Base-by-base conservation (phyloP, 257 asterid species). In the Paraleonurus japonicus region DNA sequence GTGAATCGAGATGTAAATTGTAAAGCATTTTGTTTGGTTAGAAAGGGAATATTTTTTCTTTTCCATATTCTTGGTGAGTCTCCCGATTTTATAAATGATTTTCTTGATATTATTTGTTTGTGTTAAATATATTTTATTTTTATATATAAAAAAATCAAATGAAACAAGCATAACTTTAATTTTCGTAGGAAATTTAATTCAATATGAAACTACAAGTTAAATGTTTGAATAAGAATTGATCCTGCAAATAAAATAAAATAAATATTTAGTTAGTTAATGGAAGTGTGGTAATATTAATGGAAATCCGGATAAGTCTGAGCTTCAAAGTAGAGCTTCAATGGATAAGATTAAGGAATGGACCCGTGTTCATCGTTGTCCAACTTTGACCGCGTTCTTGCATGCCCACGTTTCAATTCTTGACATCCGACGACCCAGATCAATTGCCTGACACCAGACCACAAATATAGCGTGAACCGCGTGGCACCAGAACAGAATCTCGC, bases 261-360 rank as follows among this genome's bases (percentile, higher is more conserved):
- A 32, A 1, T 32, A 45, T 15, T 45, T 4, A 47, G 54, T 47
- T 15, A 47, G 22, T 47, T 47, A 47, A 5, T 47, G 1, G 15
- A 41, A 13, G 13, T 17, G 4, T 1, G 79, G n/a, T n/a, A n/a
- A n/a, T 70, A 15, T 17, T n/a, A 47, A 74, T 64, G 67, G 71
- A 71, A 76, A 67, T 23, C 65, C 78, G 82, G 86, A 74, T 78
- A 69, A 81, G 71, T 47, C 37, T 17, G 65, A 79, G 65, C 78
- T 43, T 58, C 35, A 65, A 73, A 73, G 60, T 70, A 73, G 86
- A 47, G 7, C 7, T 47, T 39, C 43, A 22, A 74, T 45, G 88
- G 88, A 84, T 79, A 81, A 81, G 84, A 60, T 54, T 24, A 41
- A 73, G 72, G 33, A 20, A 19, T n/a, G 79, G 79, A 58, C 79